A percentile compares a stretch with the other conserved stretches of the same genome.
These are phyloP conservation scores for Clavariopsis aquatica DNA, from an alignment of 495 filamentous ascomycete genomes.

Conservation along the genomic window DNA sequence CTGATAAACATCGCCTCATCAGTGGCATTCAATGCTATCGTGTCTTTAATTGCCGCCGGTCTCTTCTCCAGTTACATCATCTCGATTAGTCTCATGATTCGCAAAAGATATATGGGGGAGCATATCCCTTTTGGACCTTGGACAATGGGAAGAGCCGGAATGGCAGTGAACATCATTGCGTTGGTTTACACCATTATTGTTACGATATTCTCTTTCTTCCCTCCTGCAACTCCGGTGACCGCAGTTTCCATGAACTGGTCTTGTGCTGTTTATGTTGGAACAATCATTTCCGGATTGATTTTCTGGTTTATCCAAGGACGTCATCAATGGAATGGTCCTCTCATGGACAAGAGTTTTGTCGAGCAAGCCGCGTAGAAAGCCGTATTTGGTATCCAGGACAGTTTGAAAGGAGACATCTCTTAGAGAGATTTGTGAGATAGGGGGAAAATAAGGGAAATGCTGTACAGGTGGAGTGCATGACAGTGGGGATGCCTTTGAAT, in stretches of 20 bases:
- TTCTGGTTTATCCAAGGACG: constrained; percentile 11
- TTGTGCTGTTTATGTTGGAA: constrained; percentile 28
- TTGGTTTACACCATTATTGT: constrained; percentile 20
- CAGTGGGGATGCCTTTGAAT: not conserved
- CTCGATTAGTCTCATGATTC: constrained; percentile 20
- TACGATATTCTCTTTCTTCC: constrained; percentile 32
- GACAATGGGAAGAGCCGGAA: constrained; percentile 19
- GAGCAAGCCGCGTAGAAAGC: not conserved
- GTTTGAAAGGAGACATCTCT: not conserved
- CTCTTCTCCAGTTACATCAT: constrained; percentile 27
- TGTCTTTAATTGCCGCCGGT: constrained; percentile 27
- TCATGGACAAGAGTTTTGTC: constrained; percentile 8
- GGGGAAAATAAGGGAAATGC: not conserved
- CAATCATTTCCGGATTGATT: constrained; percentile 16
- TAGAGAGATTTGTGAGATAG: not conserved
- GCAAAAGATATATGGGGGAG: constrained; percentile 12
- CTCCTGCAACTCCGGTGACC: constrained; percentile 11
- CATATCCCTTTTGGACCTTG: constrained; percentile 19
- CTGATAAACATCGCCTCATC: constrained; percentile 38
- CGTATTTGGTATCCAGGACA: not conserved
- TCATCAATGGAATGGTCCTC: constrained; percentile 14
- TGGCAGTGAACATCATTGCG: constrained; percentile 33
- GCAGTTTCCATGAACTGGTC: constrained; percentile 33
- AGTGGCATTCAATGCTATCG: constrained; percentile 36
- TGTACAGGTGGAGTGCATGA: not conserved